Base-by-base conservation (phyloP, 208 protist species). In the Crithidia bombi region DNA sequence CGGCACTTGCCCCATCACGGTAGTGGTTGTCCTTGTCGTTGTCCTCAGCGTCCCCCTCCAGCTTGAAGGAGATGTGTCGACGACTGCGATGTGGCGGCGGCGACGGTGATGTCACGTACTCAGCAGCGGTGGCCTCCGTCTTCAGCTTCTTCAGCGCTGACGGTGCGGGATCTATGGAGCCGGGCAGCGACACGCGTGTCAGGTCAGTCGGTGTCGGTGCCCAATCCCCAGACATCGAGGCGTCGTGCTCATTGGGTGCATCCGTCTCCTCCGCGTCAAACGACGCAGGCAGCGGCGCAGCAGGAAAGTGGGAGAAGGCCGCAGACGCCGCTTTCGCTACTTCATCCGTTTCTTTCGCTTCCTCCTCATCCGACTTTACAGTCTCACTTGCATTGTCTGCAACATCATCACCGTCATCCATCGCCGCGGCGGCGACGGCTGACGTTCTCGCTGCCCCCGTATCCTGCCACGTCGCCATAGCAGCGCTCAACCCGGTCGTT, bases 21-120 rank as follows among this genome's bases (percentile, higher is more conserved):
- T 43, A 30, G 21, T 35, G 39, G 47, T 35, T 63, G 32, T 56
- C 38, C 32, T 63, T 56, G 51, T 46, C 56, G 43, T n/a, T 26
- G n/a, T 70, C 69, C 2, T 12, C 58, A 12, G 23, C 15, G 26
- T 61, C 56, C 2, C 30, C 41, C 5, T 76, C 56, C 38, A 76
- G 52, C 17, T 76, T 76, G 26, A 76, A 76, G 10, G 71, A 76
- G 36, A 69, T 65, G 56, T 70, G 57, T 0, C 62, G 71, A 12
- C 64, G 69, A 28, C 44, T 62, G 57, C 36, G 62, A 21, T 21
- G 41, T 15, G 11, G 58, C 28, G 51, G 14, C 30, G 26, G 17
- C 19, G 46, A 47, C 5, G 3, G 47, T 52, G 23, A 32, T 5
- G 55, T 17, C 11, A 19, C 41, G 14, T 7, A 10, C 41, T 47